Base-by-base conservation (phyloP, 2,329 filamentous ascomycete genomes). In the Trichoderma citrinoviride region DNA sequence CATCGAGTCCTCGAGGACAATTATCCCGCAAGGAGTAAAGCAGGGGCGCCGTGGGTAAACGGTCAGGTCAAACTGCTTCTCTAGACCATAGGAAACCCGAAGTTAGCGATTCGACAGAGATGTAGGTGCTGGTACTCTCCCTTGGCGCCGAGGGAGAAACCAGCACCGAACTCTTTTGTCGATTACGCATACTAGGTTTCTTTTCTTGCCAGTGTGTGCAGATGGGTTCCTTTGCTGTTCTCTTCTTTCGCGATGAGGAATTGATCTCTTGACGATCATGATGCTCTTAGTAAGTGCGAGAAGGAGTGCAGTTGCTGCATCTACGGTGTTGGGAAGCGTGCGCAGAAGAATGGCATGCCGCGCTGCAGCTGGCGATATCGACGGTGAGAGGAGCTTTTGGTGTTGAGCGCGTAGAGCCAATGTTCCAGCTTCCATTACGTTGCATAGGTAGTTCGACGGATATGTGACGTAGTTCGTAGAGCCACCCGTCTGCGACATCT, bases 111-210 rank as follows among this genome's bases (percentile, higher is more conserved):
- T 50, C 65, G 52, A 62, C 61, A 68, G 72, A 70, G 72, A 73
- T 65, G 72, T 73, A 73, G 71, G 70, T 66, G 67, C 47, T 54
- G 49, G 44, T 27, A 23, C 17, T 49, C 23, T 49, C 46, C 46
- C 37, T 54, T 14, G 27, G 21, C 29, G 21, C 44, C 15, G 10
- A 27, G 29, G 50, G 47, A 47, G 52, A 41, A 62, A 66, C 60
- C 47, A 61, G 67, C 66, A 66, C 70, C 64, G 72, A 73, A 73
- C 71, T 70, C 72, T 73, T 73, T 73, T 73, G 70, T 27, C 43
- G 64, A 19, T 65, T 53, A 46, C 15, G 47, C 14, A 58, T 37
- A 46, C 44, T 58, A n/a, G n/a, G 23, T 49, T 54, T 54, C 33
- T 49, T 21, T 29, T 19, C n/a, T 40, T 15, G 27, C 7, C 5